These are phyloP conservation scores for Coffea eugenioides DNA, from an alignment of 257 asterid species.

Conservation along the genomic window DNA sequence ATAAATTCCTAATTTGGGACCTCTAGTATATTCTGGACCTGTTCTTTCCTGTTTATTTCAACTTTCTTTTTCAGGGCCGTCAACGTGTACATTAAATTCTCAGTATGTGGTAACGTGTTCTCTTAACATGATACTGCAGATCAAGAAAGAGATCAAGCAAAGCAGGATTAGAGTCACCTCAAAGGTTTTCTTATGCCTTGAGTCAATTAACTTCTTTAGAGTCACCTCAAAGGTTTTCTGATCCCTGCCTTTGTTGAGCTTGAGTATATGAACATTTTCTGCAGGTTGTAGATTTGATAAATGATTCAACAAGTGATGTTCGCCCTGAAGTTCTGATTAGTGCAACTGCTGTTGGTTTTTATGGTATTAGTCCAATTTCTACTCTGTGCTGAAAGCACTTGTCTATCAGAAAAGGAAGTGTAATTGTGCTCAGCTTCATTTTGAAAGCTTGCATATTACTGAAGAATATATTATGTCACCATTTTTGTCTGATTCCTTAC, in stretches of 20 bases:
- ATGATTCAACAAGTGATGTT: slow-evolving; percentile 44
- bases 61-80: background rate
- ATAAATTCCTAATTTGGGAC: background rate
- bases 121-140: slow-evolving; percentile 39
- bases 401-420: background rate
- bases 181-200: slow-evolving; percentile 42
- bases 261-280: slow-evolving; percentile 14
- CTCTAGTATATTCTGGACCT: background rate
- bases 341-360: slow-evolving; percentile 94
- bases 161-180: slow-evolving; percentile 87
- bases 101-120: background rate
- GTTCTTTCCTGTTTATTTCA: background rate
- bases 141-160: slow-evolving; percentile 86
- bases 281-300: slow-evolving; percentile 74
- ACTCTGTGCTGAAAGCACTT: background rate
- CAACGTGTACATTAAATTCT: background rate
- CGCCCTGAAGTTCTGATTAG: slow-evolving; percentile 82
- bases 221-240: slow-evolving; percentile 66
- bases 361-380: slow-evolving; percentile 47
- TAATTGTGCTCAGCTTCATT: background rate
- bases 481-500: background rate
- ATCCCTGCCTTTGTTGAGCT: background rate
- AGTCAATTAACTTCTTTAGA: slow-evolving; percentile 2
- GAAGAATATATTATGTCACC: background rate
- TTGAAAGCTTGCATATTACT: background rate